These are phyloP conservation scores for Dactylellina drechsleri DNA, from an alignment of 2,329 filamentous ascomycete genomes.

Conservation along the genomic window DNA sequence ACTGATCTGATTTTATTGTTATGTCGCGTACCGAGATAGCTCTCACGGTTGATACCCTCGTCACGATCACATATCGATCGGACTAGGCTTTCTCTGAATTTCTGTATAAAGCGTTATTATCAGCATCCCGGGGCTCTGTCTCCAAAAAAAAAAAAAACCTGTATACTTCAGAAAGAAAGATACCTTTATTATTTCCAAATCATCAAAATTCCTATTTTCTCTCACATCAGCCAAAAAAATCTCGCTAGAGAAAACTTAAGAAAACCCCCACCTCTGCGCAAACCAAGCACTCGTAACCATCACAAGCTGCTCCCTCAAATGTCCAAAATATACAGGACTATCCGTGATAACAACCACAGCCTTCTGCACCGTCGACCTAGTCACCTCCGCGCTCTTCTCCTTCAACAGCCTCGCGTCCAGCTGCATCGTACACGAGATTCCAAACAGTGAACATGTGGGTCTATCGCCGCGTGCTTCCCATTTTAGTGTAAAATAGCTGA, in stretches of 20 bases:
- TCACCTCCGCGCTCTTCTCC: slow-evolving; percentile 85
- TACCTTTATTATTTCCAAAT: slow-evolving; percentile 84
- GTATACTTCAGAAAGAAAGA: slow-evolving; percentile 38
- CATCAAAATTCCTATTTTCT: slow-evolving; percentile 77
- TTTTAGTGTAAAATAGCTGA: slow-evolving; percentile 92
- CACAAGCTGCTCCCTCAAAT: slow-evolving; percentile 86
- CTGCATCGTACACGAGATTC: slow-evolving; percentile 93
- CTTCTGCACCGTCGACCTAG: slow-evolving; percentile 97
- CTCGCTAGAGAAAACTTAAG: not conserved
- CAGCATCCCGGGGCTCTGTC: slow-evolving; percentile 9
- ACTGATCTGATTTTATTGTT: slow-evolving; percentile 8
- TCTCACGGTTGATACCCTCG: slow-evolving; percentile 71
- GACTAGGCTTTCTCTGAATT: slow-evolving; percentile 54
- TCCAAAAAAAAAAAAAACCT: not conserved
- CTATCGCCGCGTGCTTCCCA: slow-evolving; percentile 63
- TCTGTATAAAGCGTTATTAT: slow-evolving; percentile 58
- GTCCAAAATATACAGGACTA: slow-evolving; percentile 82
- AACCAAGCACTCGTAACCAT: slow-evolving; percentile 97
- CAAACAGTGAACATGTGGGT: slow-evolving; percentile 85
- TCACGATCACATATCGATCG: slow-evolving; percentile 51
- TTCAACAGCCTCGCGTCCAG: slow-evolving; percentile 81
- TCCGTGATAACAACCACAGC: slow-evolving; percentile 95
- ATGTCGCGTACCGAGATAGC: slow-evolving; percentile 77
- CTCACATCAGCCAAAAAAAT: slow-evolving; percentile 28
- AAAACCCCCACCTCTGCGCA: slow-evolving; percentile 73